Evolutionary conservation across 495 filamentous ascomycete species (phyloP).

Genomic region (Beverwykella pulmonaria): DNA sequence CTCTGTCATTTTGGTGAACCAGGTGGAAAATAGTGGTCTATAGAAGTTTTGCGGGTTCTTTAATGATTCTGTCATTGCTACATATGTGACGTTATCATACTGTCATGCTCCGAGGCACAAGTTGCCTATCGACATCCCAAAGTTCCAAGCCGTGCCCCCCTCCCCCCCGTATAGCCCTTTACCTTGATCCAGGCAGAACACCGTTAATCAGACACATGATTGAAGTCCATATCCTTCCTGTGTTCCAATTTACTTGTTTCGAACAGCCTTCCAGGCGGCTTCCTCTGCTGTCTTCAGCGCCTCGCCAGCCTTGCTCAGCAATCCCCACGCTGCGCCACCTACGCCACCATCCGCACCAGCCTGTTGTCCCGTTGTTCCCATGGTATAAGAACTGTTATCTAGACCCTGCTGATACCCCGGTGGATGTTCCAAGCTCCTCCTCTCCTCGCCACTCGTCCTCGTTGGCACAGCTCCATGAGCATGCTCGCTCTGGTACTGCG

Average conservation of each 20-base stretch:
- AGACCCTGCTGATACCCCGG: constrained; percentile 23
- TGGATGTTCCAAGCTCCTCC: constrained; percentile 28
- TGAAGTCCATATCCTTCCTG: too few species aligned
- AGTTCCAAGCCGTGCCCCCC: too few species aligned
- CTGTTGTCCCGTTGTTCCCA: constrained; percentile 2
- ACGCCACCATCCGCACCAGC: constrained; percentile 12
- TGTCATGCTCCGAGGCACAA: not conserved
- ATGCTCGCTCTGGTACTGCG: constrained; percentile 21
- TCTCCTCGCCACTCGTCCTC: not conserved
- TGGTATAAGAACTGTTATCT: constrained; percentile 11
- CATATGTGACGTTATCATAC: constrained; percentile 7
- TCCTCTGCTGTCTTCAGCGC: constrained; percentile 34
- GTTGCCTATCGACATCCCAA: not conserved
- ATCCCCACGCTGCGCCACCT: constrained; percentile 26
- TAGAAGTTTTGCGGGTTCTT: constrained; percentile 28
- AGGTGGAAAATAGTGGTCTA: constrained; percentile 31
- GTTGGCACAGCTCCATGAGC: constrained; percentile 2
- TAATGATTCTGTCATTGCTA: constrained; percentile 5
- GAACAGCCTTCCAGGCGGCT: constrained; percentile 31
- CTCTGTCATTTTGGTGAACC: constrained; percentile 19
- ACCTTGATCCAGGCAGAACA: too few species aligned
- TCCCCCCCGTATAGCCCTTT: too few species aligned
- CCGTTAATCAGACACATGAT: too few species aligned
- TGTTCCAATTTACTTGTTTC: constrained; percentile 11
- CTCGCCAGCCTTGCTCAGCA: constrained; percentile 29